Percentiles rank a stretch among this genome's conserved stretches.
Conservation (phyloP, 148 eudicot genomes). For the Drosera capensis region DNA sequence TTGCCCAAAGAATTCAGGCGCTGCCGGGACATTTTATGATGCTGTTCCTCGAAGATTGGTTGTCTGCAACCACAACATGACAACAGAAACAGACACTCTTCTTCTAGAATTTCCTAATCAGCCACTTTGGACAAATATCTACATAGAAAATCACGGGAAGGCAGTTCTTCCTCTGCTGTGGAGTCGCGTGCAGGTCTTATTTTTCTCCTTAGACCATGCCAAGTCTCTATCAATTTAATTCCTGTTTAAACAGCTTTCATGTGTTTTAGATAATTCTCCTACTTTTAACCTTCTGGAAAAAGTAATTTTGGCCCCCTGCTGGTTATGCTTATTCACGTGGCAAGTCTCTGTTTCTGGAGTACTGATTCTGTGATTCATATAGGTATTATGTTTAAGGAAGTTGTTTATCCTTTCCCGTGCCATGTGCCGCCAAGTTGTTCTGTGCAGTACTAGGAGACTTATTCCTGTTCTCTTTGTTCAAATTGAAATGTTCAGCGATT, state of each 20-base stretch:
- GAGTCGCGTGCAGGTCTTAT: slow-evolving; percentile 89
- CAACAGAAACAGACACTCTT: slow-evolving; percentile 81
- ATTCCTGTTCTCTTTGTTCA: too few species aligned
- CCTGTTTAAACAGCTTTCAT: not conserved
- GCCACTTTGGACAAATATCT: slow-evolving; percentile 78
- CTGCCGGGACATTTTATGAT: slow-evolving; percentile 89
- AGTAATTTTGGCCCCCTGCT: too few species aligned
- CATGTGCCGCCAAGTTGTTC: too few species aligned
- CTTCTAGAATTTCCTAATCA: slow-evolving; percentile 73
- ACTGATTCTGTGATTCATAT: too few species aligned
- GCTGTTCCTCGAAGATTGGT: slow-evolving; percentile 57
- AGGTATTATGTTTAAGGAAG: too few species aligned
- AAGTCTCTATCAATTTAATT: not conserved
- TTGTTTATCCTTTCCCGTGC: too few species aligned
- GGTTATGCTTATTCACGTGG: too few species aligned
- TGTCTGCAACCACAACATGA: slow-evolving; percentile 51
- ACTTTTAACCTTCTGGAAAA: too few species aligned
- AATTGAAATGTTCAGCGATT: too few species aligned
- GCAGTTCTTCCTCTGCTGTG: slow-evolving; percentile 79
- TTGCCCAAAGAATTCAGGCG: slow-evolving; percentile 78
- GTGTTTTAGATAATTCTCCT: not conserved
- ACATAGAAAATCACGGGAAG: slow-evolving; percentile 50
- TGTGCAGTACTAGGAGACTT: too few species aligned
- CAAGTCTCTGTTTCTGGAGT: too few species aligned
- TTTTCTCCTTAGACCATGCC: not conserved